Base-by-base conservation (phyloP, 441 rosid genomes). In the Gossypium aridum region DNA sequence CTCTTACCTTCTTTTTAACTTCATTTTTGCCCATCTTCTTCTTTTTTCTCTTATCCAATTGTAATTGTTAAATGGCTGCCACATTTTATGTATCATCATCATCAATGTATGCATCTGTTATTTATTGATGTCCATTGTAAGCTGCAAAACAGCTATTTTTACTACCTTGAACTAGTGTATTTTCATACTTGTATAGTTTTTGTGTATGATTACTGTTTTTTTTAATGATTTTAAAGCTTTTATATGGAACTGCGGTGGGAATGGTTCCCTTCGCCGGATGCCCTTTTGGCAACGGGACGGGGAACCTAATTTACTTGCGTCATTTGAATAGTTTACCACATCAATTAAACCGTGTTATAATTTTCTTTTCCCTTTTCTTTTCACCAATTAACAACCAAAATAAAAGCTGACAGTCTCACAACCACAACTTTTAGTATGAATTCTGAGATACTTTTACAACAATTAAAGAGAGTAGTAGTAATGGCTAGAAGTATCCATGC, bases 41-140 rank as follows among this genome's bases (percentile, higher is more conserved):
- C 0, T 26, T 57, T 34, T 59, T 16, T 16, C 16, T 6, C 31
- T 62, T 62, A 14, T 13, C 63, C 28, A 20, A 59, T 57, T 71
- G 53, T 54, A 71, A 54, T 70, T 75, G 53, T 60, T 26, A n/a
- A 64, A 63, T 63, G 68, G 49, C 20, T 34, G 31, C 17, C 8
- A 16, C 37, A 64, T 68, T 75, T 22, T 59, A 57, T 68, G 34
- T 55, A 54, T 66, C 4, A 60, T 57, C 31, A 61, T 23, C 31
- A 61, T 25, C 59, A 25, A 45, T 60, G 45, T 53, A 53, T 59
- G 66, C 64, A 25, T 43, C 64, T 64, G 49, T 43, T 43, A 43
- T 43, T 43, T 43, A 43, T 43, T 43, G 49, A 43, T 43, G 49
- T 43, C 49, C 49, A 43, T 43, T 43, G 49, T 43, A 43, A 43